phyloP scores from a whole-genome alignment of 306 rosid genomes.

The Sphenostylis stenocarpa region DNA sequence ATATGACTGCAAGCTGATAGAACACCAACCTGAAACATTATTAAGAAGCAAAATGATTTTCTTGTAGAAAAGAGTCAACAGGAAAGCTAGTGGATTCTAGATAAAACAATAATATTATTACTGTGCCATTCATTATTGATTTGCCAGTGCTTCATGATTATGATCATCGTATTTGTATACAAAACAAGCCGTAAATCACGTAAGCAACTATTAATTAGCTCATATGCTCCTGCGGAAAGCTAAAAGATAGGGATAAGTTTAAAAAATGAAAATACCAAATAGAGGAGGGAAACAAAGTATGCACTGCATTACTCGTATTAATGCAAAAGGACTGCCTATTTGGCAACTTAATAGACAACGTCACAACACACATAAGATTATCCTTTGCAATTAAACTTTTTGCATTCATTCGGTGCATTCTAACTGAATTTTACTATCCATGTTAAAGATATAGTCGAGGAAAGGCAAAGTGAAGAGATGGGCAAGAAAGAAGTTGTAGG shows the following conservation, averaged over 20 bases:
- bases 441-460: not conserved
- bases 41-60: not conserved
- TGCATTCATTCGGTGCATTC: not conserved
- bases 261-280: not conserved
- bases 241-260: not conserved
- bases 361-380: not conserved
- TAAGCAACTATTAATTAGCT: slow-evolving; percentile 7
- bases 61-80: not conserved
- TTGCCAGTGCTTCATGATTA: not conserved
- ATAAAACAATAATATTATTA: not conserved
- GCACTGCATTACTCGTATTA: not conserved
- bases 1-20: slow-evolving; percentile 85
- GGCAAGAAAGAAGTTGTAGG: not conserved
- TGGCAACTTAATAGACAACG: not conserved
- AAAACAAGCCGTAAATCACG: not conserved
- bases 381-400: not conserved
- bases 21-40: slow-evolving; percentile 69
- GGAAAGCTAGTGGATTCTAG: not conserved
- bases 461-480: not conserved
- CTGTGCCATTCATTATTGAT: not conserved
- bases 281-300: slow-evolving; percentile 4
- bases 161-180: not conserved
- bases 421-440: not conserved
- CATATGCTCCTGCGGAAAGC: not conserved
- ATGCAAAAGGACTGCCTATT: not conserved